Evolutionary conservation across 768 basidiomycete species (phyloP).

Genomic region (Galerina sulciceps): DNA sequence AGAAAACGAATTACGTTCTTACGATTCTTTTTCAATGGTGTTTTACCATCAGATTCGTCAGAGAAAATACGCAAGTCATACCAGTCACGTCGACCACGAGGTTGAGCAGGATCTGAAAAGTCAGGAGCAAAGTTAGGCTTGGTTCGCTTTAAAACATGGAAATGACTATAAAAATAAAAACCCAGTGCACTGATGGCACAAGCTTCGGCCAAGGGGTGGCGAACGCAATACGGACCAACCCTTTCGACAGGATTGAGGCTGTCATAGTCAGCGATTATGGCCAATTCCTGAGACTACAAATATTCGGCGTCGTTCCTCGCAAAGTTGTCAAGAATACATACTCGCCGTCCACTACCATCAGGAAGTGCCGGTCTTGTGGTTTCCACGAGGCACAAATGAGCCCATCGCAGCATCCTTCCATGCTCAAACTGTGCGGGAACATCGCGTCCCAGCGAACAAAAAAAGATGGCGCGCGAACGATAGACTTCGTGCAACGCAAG

Average conservation of each 20-base stretch:
- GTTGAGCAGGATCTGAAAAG: not conserved
- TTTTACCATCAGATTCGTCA: not conserved
- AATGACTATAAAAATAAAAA: not conserved
- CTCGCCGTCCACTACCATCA: no score
- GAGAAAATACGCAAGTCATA: not conserved
- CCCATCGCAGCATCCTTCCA: not conserved
- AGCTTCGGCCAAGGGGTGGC: not conserved
- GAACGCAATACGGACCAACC: not conserved
- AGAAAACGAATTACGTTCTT: not conserved
- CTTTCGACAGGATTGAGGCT: not conserved
- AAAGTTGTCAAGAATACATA: no score
- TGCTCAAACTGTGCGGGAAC: not conserved
- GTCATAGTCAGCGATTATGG: not conserved
- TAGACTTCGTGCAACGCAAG: not conserved
- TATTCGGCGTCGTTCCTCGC: no score
- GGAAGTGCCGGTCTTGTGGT: not conserved
- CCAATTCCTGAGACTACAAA: no score
- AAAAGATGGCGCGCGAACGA: not conserved
- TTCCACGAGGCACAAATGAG: not conserved
- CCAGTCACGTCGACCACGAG: not conserved
- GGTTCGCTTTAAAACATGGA: not conserved
- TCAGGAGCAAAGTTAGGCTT: not conserved
- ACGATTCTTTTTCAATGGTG: not conserved
- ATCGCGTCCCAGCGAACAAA: not conserved
- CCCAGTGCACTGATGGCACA: not conserved